Base-by-base conservation (phyloP, 768 basidiomycete genomes). In the Rhodosporidiobolus sp. region DNA sequence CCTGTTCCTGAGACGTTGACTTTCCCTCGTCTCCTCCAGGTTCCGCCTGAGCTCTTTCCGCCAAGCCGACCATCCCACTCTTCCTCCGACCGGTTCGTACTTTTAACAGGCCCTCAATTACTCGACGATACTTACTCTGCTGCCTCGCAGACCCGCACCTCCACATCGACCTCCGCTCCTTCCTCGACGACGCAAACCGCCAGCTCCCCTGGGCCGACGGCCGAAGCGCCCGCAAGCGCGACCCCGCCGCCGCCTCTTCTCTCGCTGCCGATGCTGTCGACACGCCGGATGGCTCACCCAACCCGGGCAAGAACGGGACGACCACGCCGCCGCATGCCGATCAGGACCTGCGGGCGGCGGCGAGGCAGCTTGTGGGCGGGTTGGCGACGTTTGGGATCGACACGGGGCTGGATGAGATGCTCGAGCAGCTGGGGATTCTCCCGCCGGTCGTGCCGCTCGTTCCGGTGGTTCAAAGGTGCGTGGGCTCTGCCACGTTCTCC, bases 341-440 rank as follows among this genome's bases (percentile, higher is more conserved):
- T 3, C 30, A n/a, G 3, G 63, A 81, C 22, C 85, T 85, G 2
- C 83, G 88, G 38, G 84, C 85, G 3, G 83, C 85, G 24, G 83
- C 92, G 5, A 86, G 87, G 26, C 80, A 84, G 2, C 76, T 93
- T 0, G 82, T 94, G 7, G 88, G 89, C 6, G 80, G 84, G 0
- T 79, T 92, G 22, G 78, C 93, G 48, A 89, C 90, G 0, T 88
- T 87, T 43, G 89, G 89, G 6, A 77, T 94, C 30, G 89, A 88
- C 73, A 78, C 82, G 0, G 88, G 86, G 52, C 88, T 91, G 30
- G 93, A 95, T 74, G 82, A 83, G 6, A 84, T 91, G 8, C 90
- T 90, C 75, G 82, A 81, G 7, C 86, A 86, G 62, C 82, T 95
- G 17, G 86, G 84, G 0, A 82, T 88, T 10, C 62, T 71, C 1